phyloP scores from a whole-genome alignment of 2,329 filamentous ascomycete species.

The Juglanconis juglandina region DNA sequence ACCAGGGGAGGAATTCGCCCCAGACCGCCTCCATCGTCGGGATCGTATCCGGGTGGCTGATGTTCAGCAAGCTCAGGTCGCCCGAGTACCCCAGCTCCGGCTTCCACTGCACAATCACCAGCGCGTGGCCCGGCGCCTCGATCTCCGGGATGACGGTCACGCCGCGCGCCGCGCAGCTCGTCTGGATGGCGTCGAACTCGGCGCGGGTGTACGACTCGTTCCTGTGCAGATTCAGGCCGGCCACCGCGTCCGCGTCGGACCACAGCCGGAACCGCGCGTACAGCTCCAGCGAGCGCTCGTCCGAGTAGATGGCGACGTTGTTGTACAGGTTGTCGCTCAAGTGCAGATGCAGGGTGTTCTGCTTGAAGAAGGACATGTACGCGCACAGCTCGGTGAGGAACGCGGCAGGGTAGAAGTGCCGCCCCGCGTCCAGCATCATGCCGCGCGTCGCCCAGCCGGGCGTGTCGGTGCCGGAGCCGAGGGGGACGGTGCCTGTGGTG shows the following conservation, averaged over 20 bases:
- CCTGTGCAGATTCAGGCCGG: conserved; percentile 44
- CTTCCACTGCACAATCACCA: conserved; percentile 57
- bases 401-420: conserved; percentile 53
- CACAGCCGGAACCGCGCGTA: conserved; percentile 55
- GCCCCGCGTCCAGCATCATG: conserved; percentile 49
- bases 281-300: conserved; percentile 43
- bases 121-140: conserved; percentile 55
- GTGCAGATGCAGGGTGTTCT: conserved; percentile 57
- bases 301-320: conserved; percentile 43
- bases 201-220: conserved; percentile 54
- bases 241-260: conserved; percentile 44
- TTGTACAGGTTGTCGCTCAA: conserved; percentile 55
- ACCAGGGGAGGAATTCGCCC: conserved; percentile 53
- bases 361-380: conserved; percentile 60
- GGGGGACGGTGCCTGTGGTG: conserved; percentile 33
- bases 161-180: conserved; percentile 49
- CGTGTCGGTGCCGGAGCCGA: conserved; percentile 43
- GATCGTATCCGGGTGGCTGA: conserved; percentile 52
- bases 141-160: conserved; percentile 59
- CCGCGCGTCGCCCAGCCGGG: conserved; percentile 50
- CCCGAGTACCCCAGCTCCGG: conserved; percentile 47
- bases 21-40: conserved; percentile 52
- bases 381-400: conserved; percentile 56
- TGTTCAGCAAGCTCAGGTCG: conserved; percentile 51
- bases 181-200: conserved; percentile 51